Base-by-base conservation (phyloP, 2,329 filamentous ascomycete species). In the Pyricularia grisea region DNA sequence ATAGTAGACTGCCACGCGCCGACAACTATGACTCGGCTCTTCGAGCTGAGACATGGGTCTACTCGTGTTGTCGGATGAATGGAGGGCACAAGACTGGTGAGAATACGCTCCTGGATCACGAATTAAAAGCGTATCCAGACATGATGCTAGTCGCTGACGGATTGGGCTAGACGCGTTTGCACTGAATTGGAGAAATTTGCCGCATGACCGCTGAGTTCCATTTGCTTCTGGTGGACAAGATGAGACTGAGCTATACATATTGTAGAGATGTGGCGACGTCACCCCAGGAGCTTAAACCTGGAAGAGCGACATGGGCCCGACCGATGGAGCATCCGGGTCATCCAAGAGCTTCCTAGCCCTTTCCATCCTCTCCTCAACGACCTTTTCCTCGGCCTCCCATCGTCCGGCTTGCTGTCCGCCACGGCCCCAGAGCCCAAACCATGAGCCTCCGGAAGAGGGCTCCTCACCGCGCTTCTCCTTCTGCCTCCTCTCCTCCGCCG, bases 351-450 rank as follows among this genome's bases (percentile, higher is more conserved):
- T 84, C 73, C 78, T 79, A 2, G 84, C 85, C 72, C 85, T 78
- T 70, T 81, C 79, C 68, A 79, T 79, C 67, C 86, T 77, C 72
- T 88, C 86, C 72, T 78, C 77, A 25, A 88, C 83, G 2, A 87
- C 85, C 58, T 81, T 80, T 71, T 84, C 79, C 75, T 88, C 86
- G 0, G 85, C 85, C 9, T 78, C 79, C 85, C 86, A 88, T 30
- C 85, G 78, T 6, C 81, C 81, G 30, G 80, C 78, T 12, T 81
- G 79, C 61, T 74, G 74, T 76, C 75, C 55, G 74, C 72, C 36
- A 74, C 77, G 27, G 68, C 79, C 77, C 81, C 81, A 83, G 20
- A 83, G 73, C 1, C 79, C 77, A 50, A 82, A 78, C 78, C 78
- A 12, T 72, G 72, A n/a, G 73, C 66, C 25, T 0, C 42, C 11